phyloP scores from a whole-genome alignment of 2,329 filamentous ascomycete genomes.

The Pseudofabraea citricarpa region DNA sequence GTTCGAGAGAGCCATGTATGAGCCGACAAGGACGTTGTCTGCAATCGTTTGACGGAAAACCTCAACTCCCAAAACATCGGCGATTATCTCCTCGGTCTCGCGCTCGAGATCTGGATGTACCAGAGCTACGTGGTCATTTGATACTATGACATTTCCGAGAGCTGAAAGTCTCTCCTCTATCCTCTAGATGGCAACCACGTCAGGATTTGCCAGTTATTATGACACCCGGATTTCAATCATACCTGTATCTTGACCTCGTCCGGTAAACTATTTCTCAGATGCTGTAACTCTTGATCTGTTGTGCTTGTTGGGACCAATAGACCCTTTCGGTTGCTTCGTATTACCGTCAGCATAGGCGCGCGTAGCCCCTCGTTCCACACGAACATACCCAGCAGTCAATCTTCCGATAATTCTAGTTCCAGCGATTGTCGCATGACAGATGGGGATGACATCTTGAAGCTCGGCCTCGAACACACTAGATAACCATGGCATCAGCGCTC shows the following conservation, averaged over 20 bases:
- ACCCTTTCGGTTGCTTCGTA: slow-evolving; percentile 80
- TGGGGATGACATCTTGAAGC: slow-evolving; percentile 94
- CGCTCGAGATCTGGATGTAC: slow-evolving; percentile 95
- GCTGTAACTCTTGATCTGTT: slow-evolving; percentile 96
- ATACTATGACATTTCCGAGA: slow-evolving; percentile 93
- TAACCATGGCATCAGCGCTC: slow-evolving; percentile 1
- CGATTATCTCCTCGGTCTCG: slow-evolving; percentile 97
- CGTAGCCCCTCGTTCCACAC: neutral
- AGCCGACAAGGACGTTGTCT: slow-evolving; percentile 93
- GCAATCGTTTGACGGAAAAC: slow-evolving; percentile 93
- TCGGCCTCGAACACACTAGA: slow-evolving; percentile 90
- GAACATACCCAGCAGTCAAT: slow-evolving; percentile 77
- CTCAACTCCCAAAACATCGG: slow-evolving; percentile 85
- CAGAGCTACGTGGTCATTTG: slow-evolving; percentile 94
- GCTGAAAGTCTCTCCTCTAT: slow-evolving; percentile 97
- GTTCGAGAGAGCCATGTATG: slow-evolving; percentile 95
- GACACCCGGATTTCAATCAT: no score
- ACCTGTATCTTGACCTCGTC: slow-evolving; percentile 79
- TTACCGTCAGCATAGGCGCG: no score
- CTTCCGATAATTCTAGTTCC: slow-evolving; percentile 94
- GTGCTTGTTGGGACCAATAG: slow-evolving; percentile 94
- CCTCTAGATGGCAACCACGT: slow-evolving; percentile 45
- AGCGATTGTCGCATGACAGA: slow-evolving; percentile 93
- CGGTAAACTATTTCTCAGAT: slow-evolving; percentile 90
- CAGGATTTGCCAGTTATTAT: neutral